Percentiles rank a stretch among this genome's conserved stretches.
Conservation (phyloP, 176 grass and related monocot genomes). For the Cenchrus americanus region DNA sequence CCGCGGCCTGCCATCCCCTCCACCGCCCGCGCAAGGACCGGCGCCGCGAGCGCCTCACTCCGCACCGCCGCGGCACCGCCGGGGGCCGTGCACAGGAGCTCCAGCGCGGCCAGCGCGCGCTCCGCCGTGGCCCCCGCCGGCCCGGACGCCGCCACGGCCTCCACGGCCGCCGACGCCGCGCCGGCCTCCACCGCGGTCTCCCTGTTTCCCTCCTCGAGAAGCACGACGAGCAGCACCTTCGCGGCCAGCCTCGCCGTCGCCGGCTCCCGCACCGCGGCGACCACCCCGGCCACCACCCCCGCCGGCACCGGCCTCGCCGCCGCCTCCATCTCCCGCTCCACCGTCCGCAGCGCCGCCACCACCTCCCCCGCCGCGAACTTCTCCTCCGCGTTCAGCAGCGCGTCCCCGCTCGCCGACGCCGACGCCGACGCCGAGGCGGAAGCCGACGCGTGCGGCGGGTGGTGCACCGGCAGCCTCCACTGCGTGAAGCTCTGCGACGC, state of each 20-base stretch:
- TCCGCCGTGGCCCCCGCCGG: slow-evolving; percentile 74
- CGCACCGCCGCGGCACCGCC: slow-evolving; percentile 62
- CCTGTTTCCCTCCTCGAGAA: slow-evolving; percentile 61
- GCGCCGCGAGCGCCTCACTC: slow-evolving; percentile 49
- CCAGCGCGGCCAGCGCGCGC: slow-evolving; percentile 84
- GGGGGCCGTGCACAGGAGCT: slow-evolving; percentile 74
- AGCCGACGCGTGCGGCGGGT: slow-evolving; percentile 54
- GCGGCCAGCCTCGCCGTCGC: slow-evolving; percentile 61
- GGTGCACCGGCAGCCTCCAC: slow-evolving; percentile 78
- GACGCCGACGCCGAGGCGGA: background rate
- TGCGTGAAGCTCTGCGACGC: slow-evolving; percentile 88
- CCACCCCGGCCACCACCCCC: slow-evolving; percentile 57
- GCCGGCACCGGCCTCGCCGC: slow-evolving; percentile 35
- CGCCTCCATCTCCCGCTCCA: slow-evolving; percentile 60
- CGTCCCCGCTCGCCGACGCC: background rate
- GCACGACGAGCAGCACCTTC: slow-evolving; percentile 67
- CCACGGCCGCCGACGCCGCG: slow-evolving; percentile 66
- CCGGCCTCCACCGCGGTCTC: slow-evolving; percentile 61
- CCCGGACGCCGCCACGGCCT: slow-evolving; percentile 70
- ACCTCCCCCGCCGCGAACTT: slow-evolving; percentile 65
- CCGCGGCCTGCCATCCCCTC: slow-evolving; percentile 70
- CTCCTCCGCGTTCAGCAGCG: slow-evolving; percentile 43
- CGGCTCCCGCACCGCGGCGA: slow-evolving; percentile 58
- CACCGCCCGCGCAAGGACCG: slow-evolving; percentile 60
- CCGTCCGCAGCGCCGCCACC: slow-evolving; percentile 48